Evolutionary conservation across 441 rosid genomes (phyloP).

Genomic region (Pelargonium myrrhifolium): DNA sequence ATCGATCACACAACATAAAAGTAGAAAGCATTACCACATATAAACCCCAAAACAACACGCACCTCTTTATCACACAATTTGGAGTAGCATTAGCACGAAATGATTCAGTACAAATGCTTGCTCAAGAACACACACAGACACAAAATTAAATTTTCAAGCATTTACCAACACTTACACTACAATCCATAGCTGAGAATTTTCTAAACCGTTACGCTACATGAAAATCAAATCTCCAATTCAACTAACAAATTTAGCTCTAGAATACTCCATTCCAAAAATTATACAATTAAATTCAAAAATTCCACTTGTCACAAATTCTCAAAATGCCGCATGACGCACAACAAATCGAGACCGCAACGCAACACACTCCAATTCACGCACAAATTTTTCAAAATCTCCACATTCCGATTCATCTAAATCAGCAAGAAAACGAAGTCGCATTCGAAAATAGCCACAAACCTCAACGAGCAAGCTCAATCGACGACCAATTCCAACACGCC

Average conservation of each 20-base stretch:
- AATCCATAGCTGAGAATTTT: neutral
- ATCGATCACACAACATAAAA: neutral
- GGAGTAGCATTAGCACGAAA: neutral
- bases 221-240: constrained; percentile 3
- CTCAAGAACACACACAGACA: neutral
- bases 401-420: neutral
- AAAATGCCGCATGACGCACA: neutral
- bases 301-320: neutral
- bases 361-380: constrained; percentile 2
- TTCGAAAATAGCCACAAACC: neutral
- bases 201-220: neutral
- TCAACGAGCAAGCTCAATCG: neutral
- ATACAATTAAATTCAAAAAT: neutral
- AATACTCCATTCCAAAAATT: neutral
- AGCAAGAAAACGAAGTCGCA: neutral
- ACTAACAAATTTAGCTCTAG: neutral
- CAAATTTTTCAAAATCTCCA: neutral
- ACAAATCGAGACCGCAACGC: neutral
- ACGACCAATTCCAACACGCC: neutral
- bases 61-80: neutral
- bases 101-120: too few species aligned
- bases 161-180: neutral
- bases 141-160: neutral
- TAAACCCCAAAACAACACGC: neutral
- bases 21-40: neutral